Evolutionary conservation across 176 grass and related monocot genomes (phyloP).

Genomic region (Eremochloa ophiuroides): DNA sequence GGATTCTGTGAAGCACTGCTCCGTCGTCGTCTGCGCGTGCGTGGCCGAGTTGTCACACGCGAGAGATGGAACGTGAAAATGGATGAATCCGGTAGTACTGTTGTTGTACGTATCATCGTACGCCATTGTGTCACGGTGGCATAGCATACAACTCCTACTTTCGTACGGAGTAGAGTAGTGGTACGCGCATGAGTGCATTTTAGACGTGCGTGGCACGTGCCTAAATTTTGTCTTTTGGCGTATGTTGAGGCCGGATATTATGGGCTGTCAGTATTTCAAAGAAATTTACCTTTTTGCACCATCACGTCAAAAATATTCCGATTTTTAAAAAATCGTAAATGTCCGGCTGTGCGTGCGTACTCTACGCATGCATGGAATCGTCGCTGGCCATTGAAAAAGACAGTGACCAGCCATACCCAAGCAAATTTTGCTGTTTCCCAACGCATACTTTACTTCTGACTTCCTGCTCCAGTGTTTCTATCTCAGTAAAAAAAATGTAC

Average conservation of each 20-base stretch:
- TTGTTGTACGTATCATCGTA: neutral
- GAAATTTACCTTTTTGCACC: neutral
- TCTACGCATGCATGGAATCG: neutral
- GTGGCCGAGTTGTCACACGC: constrained; percentile 1
- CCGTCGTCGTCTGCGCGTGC: neutral
- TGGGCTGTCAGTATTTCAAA: neutral
- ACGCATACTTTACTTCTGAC: neutral
- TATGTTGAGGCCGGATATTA: neutral
- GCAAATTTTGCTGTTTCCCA: constrained; percentile 24
- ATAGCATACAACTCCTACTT: too few species aligned
- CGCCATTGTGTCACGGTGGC: neutral
- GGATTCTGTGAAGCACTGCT: constrained; percentile 20
- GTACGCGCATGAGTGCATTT: neutral
- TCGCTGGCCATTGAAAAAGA: neutral
- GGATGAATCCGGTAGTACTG: neutral
- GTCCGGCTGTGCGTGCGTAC: neutral
- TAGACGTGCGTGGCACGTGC: neutral
- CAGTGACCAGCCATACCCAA: constrained; percentile 14
- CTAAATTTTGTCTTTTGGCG: neutral
- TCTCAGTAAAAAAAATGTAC: neutral
- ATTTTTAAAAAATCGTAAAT: neutral
- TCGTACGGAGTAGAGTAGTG: too few species aligned
- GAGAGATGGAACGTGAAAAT: neutral
- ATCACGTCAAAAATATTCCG: neutral
- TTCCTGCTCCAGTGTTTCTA: neutral